A percentile compares a stretch with the other conserved stretches of the same genome.
phyloP scores from a whole-genome alignment of 352 stramenopile species.

The Thalassiosira tumida region DNA sequence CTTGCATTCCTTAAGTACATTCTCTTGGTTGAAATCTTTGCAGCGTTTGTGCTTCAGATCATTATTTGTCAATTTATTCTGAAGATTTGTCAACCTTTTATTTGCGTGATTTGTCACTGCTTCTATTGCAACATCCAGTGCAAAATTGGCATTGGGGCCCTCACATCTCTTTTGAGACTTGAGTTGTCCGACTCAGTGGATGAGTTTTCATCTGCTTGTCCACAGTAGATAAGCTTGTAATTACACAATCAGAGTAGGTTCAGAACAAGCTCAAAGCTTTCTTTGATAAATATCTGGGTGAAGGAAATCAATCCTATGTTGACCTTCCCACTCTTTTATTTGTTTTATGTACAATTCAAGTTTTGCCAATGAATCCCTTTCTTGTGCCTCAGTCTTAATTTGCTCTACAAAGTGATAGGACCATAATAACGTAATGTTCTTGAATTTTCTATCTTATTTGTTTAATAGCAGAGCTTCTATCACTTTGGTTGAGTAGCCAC shows the following conservation, averaged over 20 bases:
- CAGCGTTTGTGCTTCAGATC: not conserved
- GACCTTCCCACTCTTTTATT: not conserved
- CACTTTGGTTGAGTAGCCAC: not conserved
- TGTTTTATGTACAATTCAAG: not conserved
- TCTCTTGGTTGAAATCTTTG: not conserved
- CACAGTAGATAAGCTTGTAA: not conserved
- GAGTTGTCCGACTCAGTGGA: slow-evolving; percentile 3
- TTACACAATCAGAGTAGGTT: not conserved
- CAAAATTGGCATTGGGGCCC: not conserved
- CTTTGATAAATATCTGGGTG: not conserved
- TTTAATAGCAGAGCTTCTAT: not conserved
- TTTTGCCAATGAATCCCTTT: slow-evolving; percentile 17
- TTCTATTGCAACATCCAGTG: not conserved
- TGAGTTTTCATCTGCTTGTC: not conserved
- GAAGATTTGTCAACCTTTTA: not conserved
- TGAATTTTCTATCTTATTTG: not conserved
- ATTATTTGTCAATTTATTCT: not conserved
- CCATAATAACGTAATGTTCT: not conserved
- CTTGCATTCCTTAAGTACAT: not conserved
- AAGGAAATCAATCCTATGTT: not conserved
- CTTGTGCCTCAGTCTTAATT: not conserved
- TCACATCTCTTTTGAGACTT: not conserved
- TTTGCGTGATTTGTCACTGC: not conserved
- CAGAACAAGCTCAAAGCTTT: not conserved
- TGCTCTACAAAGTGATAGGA: not conserved